Evolutionary conservation across 2,329 filamentous ascomycete species (phyloP), one percentile per base, ranked within the genome.

Genomic region (Talaromyces sp.): DNA sequence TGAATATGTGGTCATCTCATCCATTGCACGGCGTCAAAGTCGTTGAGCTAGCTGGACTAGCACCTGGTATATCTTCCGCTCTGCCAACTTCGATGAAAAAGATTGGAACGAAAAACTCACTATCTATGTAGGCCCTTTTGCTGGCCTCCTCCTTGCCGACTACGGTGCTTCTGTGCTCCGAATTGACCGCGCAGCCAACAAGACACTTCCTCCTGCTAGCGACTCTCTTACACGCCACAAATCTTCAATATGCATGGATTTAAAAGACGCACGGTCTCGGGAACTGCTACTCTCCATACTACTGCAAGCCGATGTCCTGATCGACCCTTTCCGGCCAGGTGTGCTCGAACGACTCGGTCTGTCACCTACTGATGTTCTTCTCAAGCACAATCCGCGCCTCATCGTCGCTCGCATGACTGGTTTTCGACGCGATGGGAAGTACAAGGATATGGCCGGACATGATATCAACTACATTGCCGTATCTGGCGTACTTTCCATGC

Each of bases 391-490:
- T 76, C 90, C 89, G 11, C 82, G 88, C 0, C 80, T 98, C 2
- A 87, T 98, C 62, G 88, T 96, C 64, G 92, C 86, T 8, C 88
- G 94, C 47, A 90, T 98, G 85, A 95, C 93, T 2, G 94, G 94
- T 0, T 98, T 97, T 77, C 84, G 94, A 13, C 84, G 93, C 45
- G 92, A 96, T 78, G 94, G 93, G 0, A 89, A 87, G 71, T 98
- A 97, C 78, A 86, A 85, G 57, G 80, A 85, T 72, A 97, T 97
- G 93, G 93, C 93, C 0, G 93, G 93, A 52, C 93, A 97, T 75
- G 93, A 97, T 75, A 97, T 97, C 76, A 97, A 98, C 75, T 98
- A 98, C 78, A 89, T 98, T 48, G 92, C 93, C 58, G 91, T 97
- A 0, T 90, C 90, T 0, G 94, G 94, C 0, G 89, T 90, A 0